A percentile compares a stretch with the other conserved stretches of the same genome.
phyloP scores from a whole-genome alignment of 768 basidiomycete genomes.

The Tricholoma saponaceum region DNA sequence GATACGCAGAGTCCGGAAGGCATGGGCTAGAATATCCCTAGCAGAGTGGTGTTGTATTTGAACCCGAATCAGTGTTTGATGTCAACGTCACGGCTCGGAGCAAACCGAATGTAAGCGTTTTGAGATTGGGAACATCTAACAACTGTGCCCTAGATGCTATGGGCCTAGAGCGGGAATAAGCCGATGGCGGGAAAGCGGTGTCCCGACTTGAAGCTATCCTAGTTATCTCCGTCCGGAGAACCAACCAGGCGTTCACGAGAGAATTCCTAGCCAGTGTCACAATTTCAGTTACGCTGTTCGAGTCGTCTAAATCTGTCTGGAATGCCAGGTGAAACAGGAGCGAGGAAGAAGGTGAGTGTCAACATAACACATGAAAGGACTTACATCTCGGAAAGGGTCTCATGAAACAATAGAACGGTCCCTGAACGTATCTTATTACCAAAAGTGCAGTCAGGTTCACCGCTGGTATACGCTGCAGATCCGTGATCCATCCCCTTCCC shows the following conservation, averaged over 20 bases:
- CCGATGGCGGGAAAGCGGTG: not conserved
- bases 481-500: not conserved
- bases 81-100: not conserved
- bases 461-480: not conserved
- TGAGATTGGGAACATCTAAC: not conserved
- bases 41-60: not conserved
- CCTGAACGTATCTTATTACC: not conserved
- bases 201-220: not conserved
- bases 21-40: not conserved
- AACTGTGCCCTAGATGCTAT: not conserved
- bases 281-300: not conserved
- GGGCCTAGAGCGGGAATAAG: not conserved
- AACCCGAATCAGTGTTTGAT: not conserved
- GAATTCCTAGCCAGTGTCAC: not conserved
- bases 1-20: not conserved
- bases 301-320: not conserved
- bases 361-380: too few relatives aligned
- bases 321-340: not conserved
- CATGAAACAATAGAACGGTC: not conserved
- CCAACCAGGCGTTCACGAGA: not conserved
- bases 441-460: not conserved
- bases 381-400: not conserved
- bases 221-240: not conserved
- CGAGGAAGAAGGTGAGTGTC: not conserved
- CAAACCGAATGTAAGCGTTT: not conserved